Evolutionary conservation across 345 rosid species (phyloP).

Genomic region (Acer negundo): DNA sequence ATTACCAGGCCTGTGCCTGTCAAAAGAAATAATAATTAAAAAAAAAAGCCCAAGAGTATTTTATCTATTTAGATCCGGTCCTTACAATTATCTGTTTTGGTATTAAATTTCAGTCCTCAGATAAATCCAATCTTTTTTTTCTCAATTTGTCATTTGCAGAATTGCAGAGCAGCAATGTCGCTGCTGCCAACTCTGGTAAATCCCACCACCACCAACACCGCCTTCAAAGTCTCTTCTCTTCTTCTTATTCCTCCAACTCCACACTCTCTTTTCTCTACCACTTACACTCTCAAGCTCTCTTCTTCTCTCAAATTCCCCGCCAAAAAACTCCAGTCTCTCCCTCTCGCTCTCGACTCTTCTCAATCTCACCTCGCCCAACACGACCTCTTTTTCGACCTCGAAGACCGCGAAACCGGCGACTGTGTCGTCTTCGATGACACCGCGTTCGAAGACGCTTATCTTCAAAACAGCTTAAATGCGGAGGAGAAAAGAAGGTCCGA

Average conservation of each 20-base stretch:
- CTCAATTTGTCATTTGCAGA: neutral
- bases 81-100: neutral
- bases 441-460: conserved; percentile 74
- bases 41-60: neutral
- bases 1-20: no score
- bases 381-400: conserved; percentile 27
- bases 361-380: conserved; percentile 34
- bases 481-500: no score
- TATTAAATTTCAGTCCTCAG: neutral
- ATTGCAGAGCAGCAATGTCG: conserved; percentile 27
- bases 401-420: conserved; percentile 72
- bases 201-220: conserved; percentile 16
- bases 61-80: neutral
- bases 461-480: conserved; percentile 27
- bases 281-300: conserved; percentile 13
- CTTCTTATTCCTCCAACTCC: conserved; percentile 24
- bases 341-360: conserved; percentile 28
- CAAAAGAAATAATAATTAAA: no score
- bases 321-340: conserved; percentile 34
- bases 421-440: conserved; percentile 93
- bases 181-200: conserved; percentile 21
- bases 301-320: conserved; percentile 27
- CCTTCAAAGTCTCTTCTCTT: conserved; percentile 10
- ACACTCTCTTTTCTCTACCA: conserved; percentile 3
- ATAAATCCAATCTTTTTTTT: neutral